phyloP scores from a whole-genome alignment of 306 rosid genomes.

The Ormosia emarginata region DNA sequence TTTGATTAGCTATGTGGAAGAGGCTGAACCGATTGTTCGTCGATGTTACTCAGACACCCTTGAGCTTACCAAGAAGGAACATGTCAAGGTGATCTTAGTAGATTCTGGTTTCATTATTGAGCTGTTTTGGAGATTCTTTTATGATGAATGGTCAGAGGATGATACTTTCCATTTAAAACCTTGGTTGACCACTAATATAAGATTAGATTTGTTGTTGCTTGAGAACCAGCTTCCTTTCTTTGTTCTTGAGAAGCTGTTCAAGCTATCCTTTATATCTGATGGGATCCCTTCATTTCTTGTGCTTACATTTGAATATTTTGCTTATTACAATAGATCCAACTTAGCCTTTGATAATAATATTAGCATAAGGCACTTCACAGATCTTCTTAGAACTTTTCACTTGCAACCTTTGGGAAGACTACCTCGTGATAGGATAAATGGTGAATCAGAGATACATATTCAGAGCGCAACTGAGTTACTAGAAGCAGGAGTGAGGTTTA shows the following conservation, averaged over 20 bases:
- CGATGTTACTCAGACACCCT: conserved; percentile 18
- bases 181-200: background rate
- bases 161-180: background rate
- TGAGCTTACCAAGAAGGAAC: background rate
- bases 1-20: background rate
- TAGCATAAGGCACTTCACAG: conserved; percentile 34
- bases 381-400: conserved; percentile 29
- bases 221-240: conserved; percentile 31
- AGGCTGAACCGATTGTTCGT: background rate
- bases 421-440: background rate
- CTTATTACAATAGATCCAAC: background rate
- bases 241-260: background rate
- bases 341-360: background rate
- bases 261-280: background rate
- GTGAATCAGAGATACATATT: background rate
- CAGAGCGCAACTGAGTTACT: conserved; percentile 23
- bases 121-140: background rate
- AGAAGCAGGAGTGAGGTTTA: conserved; percentile 29
- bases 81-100: conserved; percentile 19
- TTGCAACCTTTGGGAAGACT: background rate
- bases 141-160: background rate
- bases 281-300: background rate
- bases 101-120: conserved; percentile 27
- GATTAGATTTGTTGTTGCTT: conserved; percentile 22
- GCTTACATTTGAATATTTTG: conserved; percentile 17